Evolutionary conservation across 2,329 filamentous ascomycete genomes (phyloP).

Genomic region (Xylariaceae sp.): DNA sequence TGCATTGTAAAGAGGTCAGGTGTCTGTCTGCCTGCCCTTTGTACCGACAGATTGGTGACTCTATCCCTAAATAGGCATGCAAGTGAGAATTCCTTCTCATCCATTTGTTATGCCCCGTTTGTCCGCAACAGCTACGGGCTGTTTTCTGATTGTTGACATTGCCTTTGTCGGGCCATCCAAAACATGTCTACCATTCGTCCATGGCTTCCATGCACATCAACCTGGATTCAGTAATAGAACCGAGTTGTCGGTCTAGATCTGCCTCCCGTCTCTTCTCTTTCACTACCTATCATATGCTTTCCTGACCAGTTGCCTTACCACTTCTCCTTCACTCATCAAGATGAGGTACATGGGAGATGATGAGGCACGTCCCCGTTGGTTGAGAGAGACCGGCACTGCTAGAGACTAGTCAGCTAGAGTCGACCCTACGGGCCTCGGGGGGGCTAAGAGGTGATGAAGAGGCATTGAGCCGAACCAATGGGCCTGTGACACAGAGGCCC

Average conservation of each 20-base stretch:
- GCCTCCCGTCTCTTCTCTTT: not conserved
- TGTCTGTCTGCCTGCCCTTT: too few relatives aligned
- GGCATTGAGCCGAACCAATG: slow-evolving; percentile 9
- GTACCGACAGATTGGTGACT: too few relatives aligned
- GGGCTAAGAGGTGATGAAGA: not conserved
- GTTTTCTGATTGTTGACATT: too few relatives aligned
- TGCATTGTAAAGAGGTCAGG: too few relatives aligned
- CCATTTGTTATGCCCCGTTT: too few relatives aligned
- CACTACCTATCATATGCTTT: not conserved
- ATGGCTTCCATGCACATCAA: too few relatives aligned
- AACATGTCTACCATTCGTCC: not conserved
- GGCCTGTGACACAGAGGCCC: slow-evolving; percentile 16
- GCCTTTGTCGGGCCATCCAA: not conserved
- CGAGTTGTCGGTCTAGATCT: not conserved
- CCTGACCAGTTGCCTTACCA: not conserved
- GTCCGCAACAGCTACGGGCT: too few relatives aligned
- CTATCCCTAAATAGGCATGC: too few relatives aligned
- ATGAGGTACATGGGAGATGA: not conserved
- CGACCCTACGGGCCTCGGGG: not conserved
- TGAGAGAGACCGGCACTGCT: not conserved
- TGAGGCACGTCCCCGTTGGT: not conserved
- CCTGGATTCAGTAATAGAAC: too few relatives aligned
- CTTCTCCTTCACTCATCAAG: too few relatives aligned
- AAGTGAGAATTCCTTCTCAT: too few relatives aligned
- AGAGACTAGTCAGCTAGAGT: not conserved